phyloP scores from a whole-genome alignment of 1,139 yeast genomes.

The Yamadazyma mexicana region DNA sequence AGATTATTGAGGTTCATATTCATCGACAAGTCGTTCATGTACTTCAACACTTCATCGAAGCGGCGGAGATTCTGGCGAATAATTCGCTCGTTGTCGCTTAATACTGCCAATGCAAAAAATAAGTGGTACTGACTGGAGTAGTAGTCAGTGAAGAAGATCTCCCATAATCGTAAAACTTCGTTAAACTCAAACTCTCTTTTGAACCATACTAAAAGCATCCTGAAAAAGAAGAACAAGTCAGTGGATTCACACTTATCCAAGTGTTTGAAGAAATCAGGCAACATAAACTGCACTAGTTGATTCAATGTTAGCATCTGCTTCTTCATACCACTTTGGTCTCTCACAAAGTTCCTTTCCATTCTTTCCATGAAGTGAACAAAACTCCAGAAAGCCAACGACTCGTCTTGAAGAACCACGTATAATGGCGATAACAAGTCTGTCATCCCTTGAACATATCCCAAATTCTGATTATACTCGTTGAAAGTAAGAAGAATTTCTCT shows the following conservation, averaged over 20 bases:
- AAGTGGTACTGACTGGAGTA: slow-evolving; percentile 84
- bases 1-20: slow-evolving; percentile 72
- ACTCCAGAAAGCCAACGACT: slow-evolving; percentile 82
- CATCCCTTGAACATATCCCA: slow-evolving; percentile 99
- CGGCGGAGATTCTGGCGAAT: slow-evolving; percentile 70
- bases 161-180: slow-evolving; percentile 83
- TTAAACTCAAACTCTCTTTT: slow-evolving; percentile 88
- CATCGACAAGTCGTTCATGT: slow-evolving; percentile 86
- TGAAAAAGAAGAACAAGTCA: slow-evolving; percentile 87
- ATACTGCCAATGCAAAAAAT: slow-evolving; percentile 81
- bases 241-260: slow-evolving; percentile 84
- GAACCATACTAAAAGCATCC: slow-evolving; percentile 94
- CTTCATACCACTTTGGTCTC: slow-evolving; percentile 93
- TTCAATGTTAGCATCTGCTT: slow-evolving; percentile 81
- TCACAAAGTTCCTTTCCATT: slow-evolving; percentile 90
- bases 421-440: slow-evolving; percentile 87
- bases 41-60: slow-evolving; percentile 90
- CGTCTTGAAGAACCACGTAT: slow-evolving; percentile 77
- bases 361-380: slow-evolving; percentile 87
- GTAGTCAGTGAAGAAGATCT: slow-evolving; percentile 84
- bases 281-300: slow-evolving; percentile 82
- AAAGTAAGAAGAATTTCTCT: slow-evolving; percentile 82
- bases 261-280: slow-evolving; percentile 81
- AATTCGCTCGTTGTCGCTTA: slow-evolving; percentile 82
- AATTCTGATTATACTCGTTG: slow-evolving; percentile 75